Evolutionary conservation across 805 yeast genomes (phyloP), one percentile per base, ranked within the genome.

Genomic region (Candida wancherniae): DNA sequence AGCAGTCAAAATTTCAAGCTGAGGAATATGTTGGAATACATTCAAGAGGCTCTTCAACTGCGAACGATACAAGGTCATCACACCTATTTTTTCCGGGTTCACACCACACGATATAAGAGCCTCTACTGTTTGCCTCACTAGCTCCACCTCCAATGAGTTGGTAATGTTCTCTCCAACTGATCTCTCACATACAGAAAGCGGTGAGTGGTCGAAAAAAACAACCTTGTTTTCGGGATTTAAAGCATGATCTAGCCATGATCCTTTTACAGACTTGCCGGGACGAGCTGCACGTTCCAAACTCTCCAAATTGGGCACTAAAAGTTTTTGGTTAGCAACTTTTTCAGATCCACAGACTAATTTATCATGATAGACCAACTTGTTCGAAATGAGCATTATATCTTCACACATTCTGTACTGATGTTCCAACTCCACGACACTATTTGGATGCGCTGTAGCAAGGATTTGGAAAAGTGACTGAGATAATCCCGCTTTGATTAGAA

Each of bases 381-480:
- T 92, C 0, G 95, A 81, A 14, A 92, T 58, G 13, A 73, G 57
- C 94, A 87, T 85, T 26, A 92, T 81, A 34, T 90, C 97, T 19
- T 69, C 63, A 55, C 94, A 80, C 98, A 92, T 92, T 39, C 99
- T 67, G 53, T 92, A 92, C 55, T 92, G 98, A 40, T 76, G 71
- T 0, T 84, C 74, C 25, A 92, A 63, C 38, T 81, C 88, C 4
- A 73, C 79, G n/a, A 88, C 82, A 29, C 84, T 69, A 12, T 71
- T 63, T 0, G 97, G 95, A 44, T 80, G 80, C 1, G 58, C 56
- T 11, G 83, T 87, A 40, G 90, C 78, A 23, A 92, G 65, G 2
- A 71, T 61, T 50, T 76, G 78, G 61, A 92, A 92, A 33, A 94
- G 60, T 1, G 96, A 86, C 22, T 69, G 69, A 21, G 83, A 83